Percentiles rank a stretch among this genome's conserved stretches.
Conservation (phyloP, 2,329 filamentous ascomycete species). For the Cladophialophora exuberans region DNA sequence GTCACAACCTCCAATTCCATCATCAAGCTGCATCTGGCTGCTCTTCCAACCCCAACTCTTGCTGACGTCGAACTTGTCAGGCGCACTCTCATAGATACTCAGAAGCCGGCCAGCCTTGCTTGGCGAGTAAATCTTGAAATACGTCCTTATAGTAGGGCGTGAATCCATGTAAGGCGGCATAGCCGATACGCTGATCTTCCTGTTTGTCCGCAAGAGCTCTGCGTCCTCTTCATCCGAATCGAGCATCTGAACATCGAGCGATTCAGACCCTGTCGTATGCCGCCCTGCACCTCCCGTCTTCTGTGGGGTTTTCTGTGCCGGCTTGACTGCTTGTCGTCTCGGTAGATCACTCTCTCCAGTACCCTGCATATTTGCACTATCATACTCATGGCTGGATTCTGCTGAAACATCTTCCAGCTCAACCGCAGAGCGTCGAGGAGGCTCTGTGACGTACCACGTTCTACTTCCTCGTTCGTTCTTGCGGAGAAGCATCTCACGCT, state of each 20-base stretch:
- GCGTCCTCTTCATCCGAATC: slow-evolving; percentile 37
- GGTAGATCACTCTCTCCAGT: slow-evolving; percentile 27
- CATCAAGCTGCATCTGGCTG: slow-evolving; percentile 77
- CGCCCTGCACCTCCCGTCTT: slow-evolving; percentile 22
- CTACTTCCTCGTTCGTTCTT: slow-evolving; percentile 36
- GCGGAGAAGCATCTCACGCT: slow-evolving; percentile 56
- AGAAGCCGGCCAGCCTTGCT: slow-evolving; percentile 61
- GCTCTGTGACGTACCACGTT: slow-evolving; percentile 37
- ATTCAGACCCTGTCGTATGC: neutral
- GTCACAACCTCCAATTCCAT: slow-evolving; percentile 75
- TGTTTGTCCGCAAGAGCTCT: slow-evolving; percentile 34
- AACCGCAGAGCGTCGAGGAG: slow-evolving; percentile 19
- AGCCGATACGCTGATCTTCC: slow-evolving; percentile 43
- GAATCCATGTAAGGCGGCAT: slow-evolving; percentile 59
- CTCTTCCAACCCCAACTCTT: slow-evolving; percentile 67
- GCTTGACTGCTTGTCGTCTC: slow-evolving; percentile 32
- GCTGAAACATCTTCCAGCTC: slow-evolving; percentile 24
- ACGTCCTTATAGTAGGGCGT: slow-evolving; percentile 61
- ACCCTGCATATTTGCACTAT: slow-evolving; percentile 11
- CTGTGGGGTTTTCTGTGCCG: slow-evolving; percentile 34
- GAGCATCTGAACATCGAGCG: slow-evolving; percentile 23
- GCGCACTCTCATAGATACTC: slow-evolving; percentile 62
- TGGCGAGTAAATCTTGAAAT: slow-evolving; percentile 65
- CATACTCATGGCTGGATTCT: slow-evolving; percentile 23
- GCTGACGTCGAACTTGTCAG: slow-evolving; percentile 62